Percentiles rank a stretch among this genome's conserved stretches.
Conservation (phyloP, 1,284 basidiomycete genomes). For the Ustilago lituana region DNA sequence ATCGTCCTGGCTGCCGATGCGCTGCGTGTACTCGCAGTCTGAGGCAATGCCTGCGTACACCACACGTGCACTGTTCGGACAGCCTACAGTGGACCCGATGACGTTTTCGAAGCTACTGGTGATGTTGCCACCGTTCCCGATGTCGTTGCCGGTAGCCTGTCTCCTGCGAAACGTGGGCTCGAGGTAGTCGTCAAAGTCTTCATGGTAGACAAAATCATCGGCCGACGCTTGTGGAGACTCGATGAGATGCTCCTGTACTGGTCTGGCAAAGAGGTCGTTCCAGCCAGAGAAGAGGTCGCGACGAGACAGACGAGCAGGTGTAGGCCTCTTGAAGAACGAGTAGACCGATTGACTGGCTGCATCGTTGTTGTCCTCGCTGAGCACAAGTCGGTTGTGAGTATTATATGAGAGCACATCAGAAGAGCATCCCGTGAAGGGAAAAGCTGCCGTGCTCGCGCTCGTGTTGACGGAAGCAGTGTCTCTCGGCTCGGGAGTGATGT, state of each 20-base stretch:
- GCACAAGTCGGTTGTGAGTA: constrained; percentile 46
- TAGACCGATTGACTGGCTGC: constrained; percentile 42
- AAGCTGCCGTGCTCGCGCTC: constrained; percentile 2
- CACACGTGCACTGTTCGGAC: constrained; percentile 78
- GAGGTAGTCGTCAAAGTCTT: constrained; percentile 40
- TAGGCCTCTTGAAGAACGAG: constrained; percentile 53
- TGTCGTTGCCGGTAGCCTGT: constrained; percentile 71
- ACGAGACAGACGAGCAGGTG: constrained; percentile 33
- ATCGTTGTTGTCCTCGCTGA: constrained; percentile 51
- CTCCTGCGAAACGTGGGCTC: constrained; percentile 38
- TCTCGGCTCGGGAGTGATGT: constrained; percentile 39
- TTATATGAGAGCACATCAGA: constrained; percentile 53
- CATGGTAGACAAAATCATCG: constrained; percentile 36
- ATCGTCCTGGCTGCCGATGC: constrained; percentile 33
- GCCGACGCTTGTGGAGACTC: constrained; percentile 17
- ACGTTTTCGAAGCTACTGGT: constrained; percentile 87
- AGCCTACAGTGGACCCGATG: constrained; percentile 73
- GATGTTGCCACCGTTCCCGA: constrained; percentile 80
- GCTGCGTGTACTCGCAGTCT: constrained; percentile 78
- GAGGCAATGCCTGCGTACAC: constrained; percentile 88
- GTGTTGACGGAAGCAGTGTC: constrained; percentile 5
- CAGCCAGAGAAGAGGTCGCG: constrained; percentile 41
- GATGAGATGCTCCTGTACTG: constrained; percentile 17
- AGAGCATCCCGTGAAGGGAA: constrained; percentile 34
- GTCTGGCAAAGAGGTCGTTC: constrained; percentile 27